Evolutionary conservation across 768 basidiomycete species (phyloP), one percentile per base, ranked within the genome.

Genomic region (Russula ochroleuca): DNA sequence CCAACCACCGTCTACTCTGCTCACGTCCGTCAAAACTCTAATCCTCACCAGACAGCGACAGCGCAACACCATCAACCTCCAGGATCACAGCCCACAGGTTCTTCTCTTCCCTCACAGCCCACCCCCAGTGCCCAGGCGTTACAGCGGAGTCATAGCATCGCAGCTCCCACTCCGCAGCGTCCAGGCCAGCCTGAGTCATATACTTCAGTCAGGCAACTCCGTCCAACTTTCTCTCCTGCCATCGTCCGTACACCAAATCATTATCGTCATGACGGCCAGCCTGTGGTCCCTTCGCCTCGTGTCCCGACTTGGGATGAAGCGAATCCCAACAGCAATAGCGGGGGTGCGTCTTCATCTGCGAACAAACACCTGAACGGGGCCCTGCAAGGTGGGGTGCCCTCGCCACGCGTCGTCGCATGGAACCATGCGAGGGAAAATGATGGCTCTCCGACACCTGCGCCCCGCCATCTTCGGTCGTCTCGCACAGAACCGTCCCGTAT

Each of bases 231-330:
- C 68, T 85, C 85, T 2, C 69, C 82, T n/a, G 82, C 76, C 59
- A 85, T 88, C 71, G 77, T 90, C 37, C 85, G 88, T 53, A 87
- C 84, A 3, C 88, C 88, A 1, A 78, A 79, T 6, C 80, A 89
- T 69, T 90, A 88, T 63, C 71, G 72, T 21, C 25, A 63, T 41
- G 69, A 54, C 54, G 59, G 68, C 19, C 61, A 59, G 0, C 40
- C 63, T 13, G 28, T 59, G 33, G 62, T 70, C 2, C 65, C 67
- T 57, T 66, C 69, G 5, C 63, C 72, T 8, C 57, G 63, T 49
- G 65, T 67, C 33, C 23, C 61, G 38, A 14, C 59, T 31, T 62
- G 52, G 59, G 50, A 50, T 13, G 61, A 49, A 33, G 40, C 33
- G 25, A 38, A 10, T 48, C 15, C 31, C 51, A 45, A 25, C 17